Base-by-base conservation (phyloP, 1,284 basidiomycete genomes). In the Leucoagaricus sp. region DNA sequence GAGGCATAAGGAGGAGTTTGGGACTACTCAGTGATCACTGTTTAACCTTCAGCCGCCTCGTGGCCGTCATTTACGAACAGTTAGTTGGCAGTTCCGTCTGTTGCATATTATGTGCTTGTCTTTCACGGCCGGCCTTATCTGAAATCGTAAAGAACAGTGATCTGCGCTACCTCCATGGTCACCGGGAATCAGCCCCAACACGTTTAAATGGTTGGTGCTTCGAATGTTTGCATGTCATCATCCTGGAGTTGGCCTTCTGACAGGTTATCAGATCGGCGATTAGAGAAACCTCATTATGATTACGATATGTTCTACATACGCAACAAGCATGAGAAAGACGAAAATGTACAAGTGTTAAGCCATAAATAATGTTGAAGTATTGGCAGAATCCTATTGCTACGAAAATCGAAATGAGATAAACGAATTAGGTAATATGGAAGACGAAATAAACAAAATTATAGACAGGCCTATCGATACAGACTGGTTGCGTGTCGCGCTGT, bases 391-490 rank as follows among this genome's bases (percentile, higher is more conserved):
- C 31, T 56, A 49, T 21, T 53, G 34, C 25, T 52, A 49, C 3
- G 15, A 51, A 33, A 40, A 9, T 45, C 23, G 26, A 46, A 46
- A 4, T 19, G 15, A 2, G 33, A 19, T 17, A 49, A 40, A 8
- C 5, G 13, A 41, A 31, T 13, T 38, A n/a, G 40, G 26, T 34
- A 38, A 44, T 49, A 29, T 29, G 29, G 45, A 50, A 36, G 44
- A 23, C 34, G 29, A 44, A 40, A 29, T 29, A 2, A 12, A 33
- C 2, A 19, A 41, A 40, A 46, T 44, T 49, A 49, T 26, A 29
- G 28, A 33, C 19, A 57, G 46, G 25, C 40, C 54, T 56, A 56
- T 56, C 50, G 54, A 56, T 56, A 57, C 49, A 51, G 33, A 50
- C 29, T 23, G 12, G 44, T 56, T 26, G 45, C 28, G 31, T 54